Conservation (phyloP, 192 early-diverging fungal genomes). For the Diversispora epigaea region DNA sequence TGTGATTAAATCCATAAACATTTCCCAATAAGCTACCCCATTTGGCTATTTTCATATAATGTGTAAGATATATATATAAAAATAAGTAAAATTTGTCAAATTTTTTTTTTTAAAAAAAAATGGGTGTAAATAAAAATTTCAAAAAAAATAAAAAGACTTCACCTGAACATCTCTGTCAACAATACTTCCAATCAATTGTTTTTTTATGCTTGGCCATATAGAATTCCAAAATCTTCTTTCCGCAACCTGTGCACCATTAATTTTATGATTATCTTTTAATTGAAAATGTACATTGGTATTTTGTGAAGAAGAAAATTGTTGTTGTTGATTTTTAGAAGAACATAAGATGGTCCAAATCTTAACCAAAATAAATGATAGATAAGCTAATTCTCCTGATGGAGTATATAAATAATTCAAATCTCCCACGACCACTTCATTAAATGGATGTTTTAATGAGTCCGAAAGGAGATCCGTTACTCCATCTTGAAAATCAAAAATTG, state of each 20-base stretch:
- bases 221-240: slow-evolving; percentile 37
- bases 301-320: not conserved
- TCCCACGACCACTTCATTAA: slow-evolving; percentile 34
- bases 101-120: slow-evolving; percentile 6
- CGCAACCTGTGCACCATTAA: not conserved
- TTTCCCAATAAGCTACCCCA: slow-evolving; percentile 35
- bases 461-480: slow-evolving; percentile 40
- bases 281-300: not conserved
- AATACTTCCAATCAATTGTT: slow-evolving; percentile 12
- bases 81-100: not conserved
- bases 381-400: slow-evolving; percentile 37
- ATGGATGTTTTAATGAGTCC: slow-evolving; percentile 35
- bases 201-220: slow-evolving; percentile 34
- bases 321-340: slow-evolving; percentile 4
- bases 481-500: slow-evolving; percentile 39
- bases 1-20: slow-evolving; percentile 42
- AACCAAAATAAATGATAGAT: slow-evolving; percentile 42
- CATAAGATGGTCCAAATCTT: slow-evolving; percentile 46
- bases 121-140: not conserved
- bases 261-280: slow-evolving; percentile 12
- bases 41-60: slow-evolving; percentile 7
- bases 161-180: slow-evolving; percentile 24
- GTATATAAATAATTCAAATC: slow-evolving; percentile 44
- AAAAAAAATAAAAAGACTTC: not conserved
- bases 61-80: too few relatives aligned